phyloP scores from a whole-genome alignment of 106 monocot species.

The Iris macrosiphon region DNA sequence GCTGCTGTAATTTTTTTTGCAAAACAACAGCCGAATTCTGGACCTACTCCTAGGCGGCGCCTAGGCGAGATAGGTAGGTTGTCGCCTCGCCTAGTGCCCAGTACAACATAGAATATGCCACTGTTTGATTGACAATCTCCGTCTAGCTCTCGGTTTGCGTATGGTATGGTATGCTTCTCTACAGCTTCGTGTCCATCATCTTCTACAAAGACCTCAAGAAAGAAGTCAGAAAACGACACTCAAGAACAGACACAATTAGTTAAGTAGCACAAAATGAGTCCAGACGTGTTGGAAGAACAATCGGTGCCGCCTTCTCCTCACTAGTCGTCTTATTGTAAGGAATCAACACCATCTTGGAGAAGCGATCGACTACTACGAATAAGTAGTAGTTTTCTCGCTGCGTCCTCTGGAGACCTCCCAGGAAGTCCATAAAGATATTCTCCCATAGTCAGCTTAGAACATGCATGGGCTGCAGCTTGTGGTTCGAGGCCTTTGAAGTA shows the following conservation, averaged over 20 bases:
- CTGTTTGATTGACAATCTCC: conserved; percentile 3
- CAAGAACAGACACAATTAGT: neutral
- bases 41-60: too few relatives aligned
- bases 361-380: neutral
- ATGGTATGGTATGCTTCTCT: conserved; percentile 3
- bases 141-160: neutral
- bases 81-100: too few relatives aligned
- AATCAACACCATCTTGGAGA: conserved; percentile 4
- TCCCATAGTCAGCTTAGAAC: neutral
- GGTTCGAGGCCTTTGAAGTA: conserved; percentile 2
- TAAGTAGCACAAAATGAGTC: neutral
- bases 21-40: too few relatives aligned
- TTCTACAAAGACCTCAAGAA: neutral
- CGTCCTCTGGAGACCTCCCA: neutral
- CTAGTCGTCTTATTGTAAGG: neutral
- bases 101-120: too few relatives aligned
- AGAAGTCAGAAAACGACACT: neutral
- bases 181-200: neutral
- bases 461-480: neutral
- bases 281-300: conserved; percentile 1
- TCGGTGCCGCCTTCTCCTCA: neutral
- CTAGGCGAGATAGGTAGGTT: too few relatives aligned
- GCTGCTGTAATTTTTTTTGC: too few relatives aligned
- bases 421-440: conserved; percentile 17
- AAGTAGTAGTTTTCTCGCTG: neutral